Evolutionary conservation across 805 yeast species (phyloP).

Genomic region (Tetrapisispora pingtungensis): DNA sequence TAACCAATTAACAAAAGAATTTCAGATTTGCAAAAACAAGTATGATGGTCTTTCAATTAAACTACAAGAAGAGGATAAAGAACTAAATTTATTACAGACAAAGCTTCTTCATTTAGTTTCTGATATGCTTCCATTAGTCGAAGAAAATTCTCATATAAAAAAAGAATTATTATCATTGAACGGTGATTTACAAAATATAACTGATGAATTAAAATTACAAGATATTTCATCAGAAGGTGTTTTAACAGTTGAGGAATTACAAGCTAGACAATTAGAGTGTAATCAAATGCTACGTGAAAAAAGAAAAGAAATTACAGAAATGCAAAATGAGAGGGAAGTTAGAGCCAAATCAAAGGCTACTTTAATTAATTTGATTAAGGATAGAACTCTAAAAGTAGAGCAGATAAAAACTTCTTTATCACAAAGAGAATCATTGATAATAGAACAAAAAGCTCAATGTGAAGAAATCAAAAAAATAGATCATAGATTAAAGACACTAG

Average conservation of each 20-base stretch:
- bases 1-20: background rate
- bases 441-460: conserved; percentile 8
- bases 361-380: conserved; percentile 15
- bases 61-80: conserved; percentile 21
- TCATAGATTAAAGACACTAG: conserved; percentile 4
- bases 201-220: conserved; percentile 21
- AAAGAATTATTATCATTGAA: conserved; percentile 20
- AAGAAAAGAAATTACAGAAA: conserved; percentile 15
- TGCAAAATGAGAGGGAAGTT: conserved; percentile 21
- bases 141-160: conserved; percentile 17
- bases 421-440: conserved; percentile 8
- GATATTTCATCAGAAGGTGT: conserved; percentile 13
- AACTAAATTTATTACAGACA: conserved; percentile 15
- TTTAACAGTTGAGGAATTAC: conserved; percentile 23
- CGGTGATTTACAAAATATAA: conserved; percentile 13
- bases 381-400: conserved; percentile 12
- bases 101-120: conserved; percentile 15
- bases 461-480: conserved; percentile 9
- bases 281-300: conserved; percentile 15
- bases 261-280: conserved; percentile 12
- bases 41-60: conserved; percentile 2
- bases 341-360: conserved; percentile 15
- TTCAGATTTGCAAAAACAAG: conserved; percentile 8
- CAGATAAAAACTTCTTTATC: conserved; percentile 18
- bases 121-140: conserved; percentile 23